Conservation (phyloP, 352 stramenopile species). For the Sclerospora graminicola region DNA sequence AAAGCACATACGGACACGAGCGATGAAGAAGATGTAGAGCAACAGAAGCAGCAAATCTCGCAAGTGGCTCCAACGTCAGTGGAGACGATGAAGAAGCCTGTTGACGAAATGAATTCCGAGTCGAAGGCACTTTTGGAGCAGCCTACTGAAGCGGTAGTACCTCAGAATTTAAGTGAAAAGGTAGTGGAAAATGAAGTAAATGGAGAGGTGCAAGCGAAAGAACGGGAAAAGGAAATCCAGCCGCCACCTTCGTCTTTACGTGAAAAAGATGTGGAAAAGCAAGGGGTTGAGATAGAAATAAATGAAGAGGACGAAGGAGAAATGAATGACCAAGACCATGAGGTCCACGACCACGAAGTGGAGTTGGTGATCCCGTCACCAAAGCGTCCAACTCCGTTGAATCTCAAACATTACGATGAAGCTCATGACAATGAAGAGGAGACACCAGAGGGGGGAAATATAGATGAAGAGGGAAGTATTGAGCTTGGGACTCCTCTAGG, state of each 20-base stretch:
- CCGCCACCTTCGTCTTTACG: neutral
- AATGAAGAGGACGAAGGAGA: neutral
- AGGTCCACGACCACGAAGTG: slow-evolving; percentile 2
- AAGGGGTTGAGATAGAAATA: neutral
- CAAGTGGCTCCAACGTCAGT: slow-evolving; percentile 1
- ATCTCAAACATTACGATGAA: slow-evolving; percentile 24
- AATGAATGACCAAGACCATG: neutral
- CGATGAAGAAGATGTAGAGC: slow-evolving; percentile 16
- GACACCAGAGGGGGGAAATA: slow-evolving; percentile 7
- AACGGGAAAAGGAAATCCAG: slow-evolving; percentile 1
- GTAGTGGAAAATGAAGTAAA: slow-evolving; percentile 2
- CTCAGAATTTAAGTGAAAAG: neutral
- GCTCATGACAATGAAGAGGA: slow-evolving; percentile 21
- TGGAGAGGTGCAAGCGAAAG: neutral
- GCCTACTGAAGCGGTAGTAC: slow-evolving; percentile 4
- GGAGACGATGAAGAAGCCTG: slow-evolving; percentile 1
- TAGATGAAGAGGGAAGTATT: slow-evolving; percentile 23
- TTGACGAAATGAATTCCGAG: neutral
- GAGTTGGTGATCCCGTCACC: slow-evolving; percentile 19
- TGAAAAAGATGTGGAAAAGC: neutral
- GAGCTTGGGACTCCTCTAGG: slow-evolving; percentile 55
- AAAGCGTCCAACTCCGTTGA: slow-evolving; percentile 14
- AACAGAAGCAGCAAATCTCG: neutral
- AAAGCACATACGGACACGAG: slow-evolving; percentile 22
- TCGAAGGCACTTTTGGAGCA: slow-evolving; percentile 8